Evolutionary conservation across 139 green algal species (phyloP), one percentile per base, ranked within the genome.

Genomic region (Chlorella sp.): DNA sequence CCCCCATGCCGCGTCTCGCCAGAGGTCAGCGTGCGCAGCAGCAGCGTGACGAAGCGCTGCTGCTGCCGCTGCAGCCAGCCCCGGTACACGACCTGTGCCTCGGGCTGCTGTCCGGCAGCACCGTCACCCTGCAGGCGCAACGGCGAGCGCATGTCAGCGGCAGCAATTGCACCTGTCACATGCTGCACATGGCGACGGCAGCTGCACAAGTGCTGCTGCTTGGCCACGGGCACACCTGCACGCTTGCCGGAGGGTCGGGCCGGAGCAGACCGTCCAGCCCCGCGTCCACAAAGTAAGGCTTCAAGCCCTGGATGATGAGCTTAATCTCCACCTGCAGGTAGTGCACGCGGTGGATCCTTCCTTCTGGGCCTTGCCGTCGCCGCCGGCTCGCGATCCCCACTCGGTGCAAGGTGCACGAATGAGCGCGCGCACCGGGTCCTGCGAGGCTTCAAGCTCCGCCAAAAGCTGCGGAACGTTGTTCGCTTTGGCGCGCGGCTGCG

Each of bases 231-330:
- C n/a, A n/a, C n/a, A n/a, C n/a, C n/a, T n/a, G 35, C 30, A 55
- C 42, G 10, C 17, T 10, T 55, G 42, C 42, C 17, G 55, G 55
- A 31, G 55, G 22, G 55, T 27, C 2, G 2, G 32, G 14, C 2
- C 5, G 32, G 50, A 86, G 35, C 3, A 61, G 30, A 22, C 80
- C 78, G 0, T 78, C 66, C 36, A 86, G 77, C 3, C 69, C 74
- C 1, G 70, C 75, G 1, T 76, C 76, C 10, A 87, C 35, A 35
- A 88, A 92, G 68, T 86, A 90, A 3, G 86, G 49, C 73, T 88
- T 87, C 50, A 92, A 64, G 0, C 50, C 82, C 29, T 86, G 83
- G 6, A 90, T 76, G n/a, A 55, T 55, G 42, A 17, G 17, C n/a
- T n/a, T n/a, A n/a, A n/a, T n/a, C n/a, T n/a, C n/a, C n/a, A n/a